These are phyloP conservation scores for Tricholomella constricta DNA, from an alignment of 768 basidiomycete genomes.

Conservation along the genomic window DNA sequence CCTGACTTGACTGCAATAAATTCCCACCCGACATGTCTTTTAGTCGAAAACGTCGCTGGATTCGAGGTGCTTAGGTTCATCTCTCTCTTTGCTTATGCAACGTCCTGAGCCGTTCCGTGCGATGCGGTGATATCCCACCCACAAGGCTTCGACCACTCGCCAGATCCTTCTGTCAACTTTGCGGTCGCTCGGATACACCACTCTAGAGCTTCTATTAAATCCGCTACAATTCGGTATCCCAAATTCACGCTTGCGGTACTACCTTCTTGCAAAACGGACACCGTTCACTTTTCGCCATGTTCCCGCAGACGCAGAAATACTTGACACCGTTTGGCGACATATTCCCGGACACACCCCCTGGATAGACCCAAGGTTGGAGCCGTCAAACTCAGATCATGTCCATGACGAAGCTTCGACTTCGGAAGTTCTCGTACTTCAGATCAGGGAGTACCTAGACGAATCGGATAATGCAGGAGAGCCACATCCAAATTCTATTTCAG, in stretches of 20 bases:
- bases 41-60: conserved; percentile 83
- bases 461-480: conserved; percentile 9
- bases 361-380: conserved; percentile 38
- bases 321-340: conserved; percentile 43
- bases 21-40: conserved; percentile 56
- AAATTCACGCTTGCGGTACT: conserved; percentile 81
- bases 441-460: conserved; percentile 47
- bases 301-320: conserved; percentile 9
- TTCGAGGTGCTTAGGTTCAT: conserved; percentile 61
- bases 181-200: conserved; percentile 53
- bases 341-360: conserved; percentile 52
- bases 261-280: conserved; percentile 64
- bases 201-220: conserved; percentile 65
- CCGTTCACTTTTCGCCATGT: conserved; percentile 40
- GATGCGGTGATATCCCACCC: too few species aligned
- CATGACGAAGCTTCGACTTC: neutral
- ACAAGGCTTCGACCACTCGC: conserved; percentile 71
- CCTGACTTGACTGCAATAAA: conserved; percentile 51
- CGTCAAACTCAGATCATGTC: neutral
- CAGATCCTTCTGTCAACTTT: conserved; percentile 55
- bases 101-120: conserved; percentile 7
- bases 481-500: conserved; percentile 46
- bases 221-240: conserved; percentile 81
- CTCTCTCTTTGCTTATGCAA: neutral
- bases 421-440: conserved; percentile 11